Base-by-base conservation (phyloP, 106 monocot species). In the Dactylorhiza incarnata region DNA sequence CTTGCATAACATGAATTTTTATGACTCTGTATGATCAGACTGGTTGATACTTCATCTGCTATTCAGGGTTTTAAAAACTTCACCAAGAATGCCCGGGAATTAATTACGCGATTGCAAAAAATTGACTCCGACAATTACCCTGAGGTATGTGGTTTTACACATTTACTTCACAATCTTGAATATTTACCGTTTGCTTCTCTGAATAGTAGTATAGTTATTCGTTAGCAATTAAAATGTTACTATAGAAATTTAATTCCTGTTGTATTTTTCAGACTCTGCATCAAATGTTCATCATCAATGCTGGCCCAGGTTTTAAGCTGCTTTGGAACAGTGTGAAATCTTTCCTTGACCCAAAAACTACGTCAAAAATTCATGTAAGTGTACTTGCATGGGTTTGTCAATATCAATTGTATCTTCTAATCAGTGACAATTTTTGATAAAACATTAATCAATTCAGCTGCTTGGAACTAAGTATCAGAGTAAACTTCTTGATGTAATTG, bases 271-370 rank as follows among this genome's bases (percentile, higher is more conserved):
- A 72, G 72, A 48, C 72, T 22, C 11, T 72, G 72, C 49, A 72
- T 49, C 72, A 49, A 72, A 86, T 92, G 89, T 92, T 82, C 68
- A 87, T 92, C 54, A 83, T 92, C 71, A 92, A 92, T 83, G 92
- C 92, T 29, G 86, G 92, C 49, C 74, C 86, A 49, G 89, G 86
- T 72, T 92, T 92, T 73, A 86, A 84, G 76, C 63, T 92, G 9
- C 71, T 92, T 46, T 92, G 92, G 92, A 80, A 59, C 68, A 87
- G 89, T 58, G 86, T 89, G 77, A 92, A 87, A 74, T 86, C 92
- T 9, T 92, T 86, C 74, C 79, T 92, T 76, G 92, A 92, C 73
- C 89, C 92, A 10, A 84, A 80, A 87, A 92, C 92, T 73, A 76
- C 85, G 48, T 78, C 89, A 16, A 92, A 92, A 73, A 89, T 92